A percentile compares a stretch with the other conserved stretches of the same genome.
phyloP scores from a whole-genome alignment of 2,329 filamentous ascomycete species.

The Ophiostoma piceae region DNA sequence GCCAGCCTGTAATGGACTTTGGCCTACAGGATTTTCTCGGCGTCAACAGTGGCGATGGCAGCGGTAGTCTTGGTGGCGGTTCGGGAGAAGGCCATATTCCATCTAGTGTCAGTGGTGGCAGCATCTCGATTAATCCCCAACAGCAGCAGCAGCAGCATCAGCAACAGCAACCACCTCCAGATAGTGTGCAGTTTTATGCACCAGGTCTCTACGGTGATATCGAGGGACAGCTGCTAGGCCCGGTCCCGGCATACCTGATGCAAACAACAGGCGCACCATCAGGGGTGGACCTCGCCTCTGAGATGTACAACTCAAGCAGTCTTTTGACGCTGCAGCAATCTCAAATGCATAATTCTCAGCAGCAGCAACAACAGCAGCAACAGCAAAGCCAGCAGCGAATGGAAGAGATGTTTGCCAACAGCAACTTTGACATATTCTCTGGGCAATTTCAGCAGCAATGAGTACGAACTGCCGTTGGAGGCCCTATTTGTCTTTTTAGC shows the following conservation, averaged over 20 bases:
- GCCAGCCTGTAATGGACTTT: conserved; percentile 61
- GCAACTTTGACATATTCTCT: conserved; percentile 21
- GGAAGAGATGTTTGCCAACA: conserved; percentile 19
- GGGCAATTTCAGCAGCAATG: conserved; percentile 14
- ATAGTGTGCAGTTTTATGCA: conserved; percentile 46
- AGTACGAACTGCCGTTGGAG: background rate
- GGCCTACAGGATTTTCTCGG: conserved; percentile 17
- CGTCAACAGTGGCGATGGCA: conserved; percentile 25
- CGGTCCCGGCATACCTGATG: conserved; percentile 39
- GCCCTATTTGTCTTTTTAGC: background rate
- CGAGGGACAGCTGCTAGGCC: conserved; percentile 67
- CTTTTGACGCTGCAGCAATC: conserved; percentile 25
- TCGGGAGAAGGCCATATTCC: background rate
- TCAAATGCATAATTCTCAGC: conserved; percentile 20
- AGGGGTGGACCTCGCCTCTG: conserved; percentile 23
- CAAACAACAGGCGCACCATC: conserved; percentile 21
- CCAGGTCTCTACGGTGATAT: conserved; percentile 57
- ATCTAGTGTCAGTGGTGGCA: conserved; percentile 18
- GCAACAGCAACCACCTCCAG: conserved; percentile 32
- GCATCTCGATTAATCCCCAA: conserved; percentile 2
- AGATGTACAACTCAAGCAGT: conserved; percentile 26
- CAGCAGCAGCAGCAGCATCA: conserved; percentile 33
- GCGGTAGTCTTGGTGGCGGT: background rate
- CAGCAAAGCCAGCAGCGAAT: conserved; percentile 15
- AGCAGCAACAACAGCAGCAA: conserved; percentile 21